These are phyloP conservation scores for Capronia coronata DNA, from an alignment of 2,329 filamentous ascomycete species.

Conservation along the genomic window DNA sequence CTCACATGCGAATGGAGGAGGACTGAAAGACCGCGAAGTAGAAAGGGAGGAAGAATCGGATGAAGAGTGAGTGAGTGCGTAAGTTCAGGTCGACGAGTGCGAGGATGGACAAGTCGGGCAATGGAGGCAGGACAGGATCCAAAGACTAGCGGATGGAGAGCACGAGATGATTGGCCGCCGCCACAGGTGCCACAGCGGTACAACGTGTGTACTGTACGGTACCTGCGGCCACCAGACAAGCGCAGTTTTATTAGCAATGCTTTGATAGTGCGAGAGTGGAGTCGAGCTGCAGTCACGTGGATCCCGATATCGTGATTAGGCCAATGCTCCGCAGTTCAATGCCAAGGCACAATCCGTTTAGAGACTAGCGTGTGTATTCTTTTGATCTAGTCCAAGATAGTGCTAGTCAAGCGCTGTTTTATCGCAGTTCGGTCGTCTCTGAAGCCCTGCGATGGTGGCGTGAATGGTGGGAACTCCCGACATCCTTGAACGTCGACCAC, in stretches of 20 bases:
- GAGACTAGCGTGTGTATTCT: not conserved
- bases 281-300: too few species aligned
- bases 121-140: slow-evolving; percentile 17
- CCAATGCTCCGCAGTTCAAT: not conserved
- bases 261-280: too few species aligned
- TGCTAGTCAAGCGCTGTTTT: not conserved
- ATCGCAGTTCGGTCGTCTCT: not conserved
- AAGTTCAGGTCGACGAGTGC: slow-evolving; percentile 3
- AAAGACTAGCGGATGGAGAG: slow-evolving; percentile 7
- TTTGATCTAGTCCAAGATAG: too few species aligned
- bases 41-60: slow-evolving; percentile 16
- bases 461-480: not conserved
- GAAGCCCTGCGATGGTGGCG: not conserved
- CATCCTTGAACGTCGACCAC: too few species aligned
- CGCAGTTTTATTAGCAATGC: too few species aligned
- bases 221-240: too few species aligned
- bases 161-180: slow-evolving; percentile 4
- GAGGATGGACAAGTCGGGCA: slow-evolving; percentile 8
- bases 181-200: not conserved
- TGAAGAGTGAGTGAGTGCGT: not conserved
- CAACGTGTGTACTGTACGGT: not conserved
- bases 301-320: too few species aligned
- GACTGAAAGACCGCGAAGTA: slow-evolving; percentile 24
- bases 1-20: slow-evolving; percentile 18
- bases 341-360: not conserved